Evolutionary conservation across 306 rosid genomes (phyloP).

Genomic region (Lathyrus aphaca): DNA sequence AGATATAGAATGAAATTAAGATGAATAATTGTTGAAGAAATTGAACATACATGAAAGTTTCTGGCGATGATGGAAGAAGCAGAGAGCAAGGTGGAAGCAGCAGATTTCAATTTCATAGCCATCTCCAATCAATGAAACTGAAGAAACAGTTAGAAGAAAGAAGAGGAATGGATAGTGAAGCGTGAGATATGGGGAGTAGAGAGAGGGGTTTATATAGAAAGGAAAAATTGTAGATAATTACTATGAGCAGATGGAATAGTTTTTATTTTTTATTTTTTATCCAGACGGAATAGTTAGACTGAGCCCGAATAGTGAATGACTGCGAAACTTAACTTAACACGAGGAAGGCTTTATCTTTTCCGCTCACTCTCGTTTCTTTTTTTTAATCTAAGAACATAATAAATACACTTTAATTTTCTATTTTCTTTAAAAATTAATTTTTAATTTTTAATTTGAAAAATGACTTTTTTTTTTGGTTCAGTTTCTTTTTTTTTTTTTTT

Average conservation of each 20-base stretch:
- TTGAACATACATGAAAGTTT: conserved; percentile 12
- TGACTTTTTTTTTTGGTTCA: too few relatives aligned
- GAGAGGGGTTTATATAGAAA: conserved; percentile 3
- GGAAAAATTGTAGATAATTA: neutral
- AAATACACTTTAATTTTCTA: too few relatives aligned
- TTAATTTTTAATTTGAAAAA: too few relatives aligned
- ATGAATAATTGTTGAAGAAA: neutral
- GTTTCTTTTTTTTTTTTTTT: too few relatives aligned
- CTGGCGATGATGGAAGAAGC: neutral
- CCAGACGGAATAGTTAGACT: too few relatives aligned
- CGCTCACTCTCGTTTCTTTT: too few relatives aligned
- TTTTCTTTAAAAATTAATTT: too few relatives aligned
- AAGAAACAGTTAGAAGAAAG: neutral
- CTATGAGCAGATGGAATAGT: neutral
- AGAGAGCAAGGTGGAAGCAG: conserved; percentile 9
- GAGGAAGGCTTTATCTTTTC: neutral
- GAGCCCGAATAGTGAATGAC: neutral
- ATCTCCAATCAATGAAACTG: neutral
- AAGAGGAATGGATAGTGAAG: neutral
- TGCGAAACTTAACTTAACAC: neutral
- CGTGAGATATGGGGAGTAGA: neutral
- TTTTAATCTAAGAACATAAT: too few relatives aligned
- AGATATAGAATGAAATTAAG: neutral
- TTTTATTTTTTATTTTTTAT: too few relatives aligned
- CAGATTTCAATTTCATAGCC: conserved; percentile 20